phyloP scores from a whole-genome alignment of 2,329 filamentous ascomycete genomes.

The Calonectria honghensis region DNA sequence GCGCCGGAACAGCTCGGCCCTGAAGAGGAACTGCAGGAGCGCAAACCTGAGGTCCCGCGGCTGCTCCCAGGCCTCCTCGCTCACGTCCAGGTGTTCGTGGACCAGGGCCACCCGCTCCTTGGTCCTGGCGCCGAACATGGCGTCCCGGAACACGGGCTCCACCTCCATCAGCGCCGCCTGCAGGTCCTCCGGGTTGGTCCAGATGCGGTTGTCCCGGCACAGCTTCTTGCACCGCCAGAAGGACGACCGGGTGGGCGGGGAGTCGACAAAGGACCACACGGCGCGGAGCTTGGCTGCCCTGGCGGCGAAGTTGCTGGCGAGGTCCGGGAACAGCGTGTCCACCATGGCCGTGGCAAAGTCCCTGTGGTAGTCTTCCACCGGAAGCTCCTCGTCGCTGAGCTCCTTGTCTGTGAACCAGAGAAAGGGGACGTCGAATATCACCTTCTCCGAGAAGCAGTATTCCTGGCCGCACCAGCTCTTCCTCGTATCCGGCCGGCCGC shows the following conservation, averaged over 20 bases:
- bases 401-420: slow-evolving; percentile 32
- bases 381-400: slow-evolving; percentile 33
- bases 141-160: slow-evolving; percentile 38
- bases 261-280: slow-evolving; percentile 52
- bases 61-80: neutral
- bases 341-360: slow-evolving; percentile 48
- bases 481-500: slow-evolving; percentile 46
- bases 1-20: slow-evolving; percentile 53
- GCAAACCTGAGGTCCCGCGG: slow-evolving; percentile 36
- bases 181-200: slow-evolving; percentile 30
- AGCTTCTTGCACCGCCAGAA: slow-evolving; percentile 46
- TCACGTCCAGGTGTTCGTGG: slow-evolving; percentile 42
- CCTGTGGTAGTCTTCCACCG: slow-evolving; percentile 42
- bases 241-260: slow-evolving; percentile 52
- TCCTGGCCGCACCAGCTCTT: slow-evolving; percentile 46
- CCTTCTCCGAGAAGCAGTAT: slow-evolving; percentile 39
- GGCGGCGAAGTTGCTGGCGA: slow-evolving; percentile 26
- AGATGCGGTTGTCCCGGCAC: slow-evolving; percentile 15
- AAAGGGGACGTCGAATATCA: slow-evolving; percentile 39
- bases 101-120: neutral
- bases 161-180: slow-evolving; percentile 35
- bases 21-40: slow-evolving; percentile 52
- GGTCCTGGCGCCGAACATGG: slow-evolving; percentile 49
- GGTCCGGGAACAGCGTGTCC: slow-evolving; percentile 39
- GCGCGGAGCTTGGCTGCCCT: slow-evolving; percentile 42